These are phyloP conservation scores for Sporothrix variecibatus DNA, from an alignment of 2,329 filamentous ascomycete species.

Conservation along the genomic window DNA sequence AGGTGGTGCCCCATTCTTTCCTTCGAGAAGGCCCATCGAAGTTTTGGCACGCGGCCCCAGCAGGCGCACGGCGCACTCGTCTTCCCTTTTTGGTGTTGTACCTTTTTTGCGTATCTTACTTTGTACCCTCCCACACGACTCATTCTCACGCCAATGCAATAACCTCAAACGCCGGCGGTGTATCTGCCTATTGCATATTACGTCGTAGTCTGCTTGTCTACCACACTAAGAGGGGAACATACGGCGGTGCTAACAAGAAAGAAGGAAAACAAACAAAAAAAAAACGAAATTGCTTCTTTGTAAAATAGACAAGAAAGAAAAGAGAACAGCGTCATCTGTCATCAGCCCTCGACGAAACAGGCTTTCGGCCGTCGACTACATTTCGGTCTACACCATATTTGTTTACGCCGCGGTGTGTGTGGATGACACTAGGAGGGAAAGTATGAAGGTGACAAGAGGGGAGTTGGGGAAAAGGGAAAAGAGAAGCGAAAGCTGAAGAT, in stretches of 20 bases:
- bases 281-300: neutral
- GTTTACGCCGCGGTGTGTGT: conserved; percentile 2
- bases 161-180: conserved; percentile 16
- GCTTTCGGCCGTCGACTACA: neutral
- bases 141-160: neutral
- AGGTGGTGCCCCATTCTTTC: conserved; percentile 10
- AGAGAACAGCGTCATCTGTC: neutral
- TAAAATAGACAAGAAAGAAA: neutral
- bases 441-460: no score
- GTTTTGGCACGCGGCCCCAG: neutral
- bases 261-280: neutral
- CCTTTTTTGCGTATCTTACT: neutral
- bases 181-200: conserved; percentile 3
- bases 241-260: neutral
- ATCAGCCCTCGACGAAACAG: neutral
- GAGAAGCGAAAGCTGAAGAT: conserved; percentile 2
- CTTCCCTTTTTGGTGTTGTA: neutral
- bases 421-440: neutral
- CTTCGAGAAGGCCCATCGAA: conserved; percentile 24
- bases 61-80: neutral
- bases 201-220: neutral
- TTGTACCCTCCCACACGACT: neutral
- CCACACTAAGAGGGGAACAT: neutral
- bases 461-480: neutral
- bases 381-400: neutral